Evolutionary conservation across 441 rosid species (phyloP), one percentile per base, ranked within the genome.

Genomic region (Manihot esculenta): DNA sequence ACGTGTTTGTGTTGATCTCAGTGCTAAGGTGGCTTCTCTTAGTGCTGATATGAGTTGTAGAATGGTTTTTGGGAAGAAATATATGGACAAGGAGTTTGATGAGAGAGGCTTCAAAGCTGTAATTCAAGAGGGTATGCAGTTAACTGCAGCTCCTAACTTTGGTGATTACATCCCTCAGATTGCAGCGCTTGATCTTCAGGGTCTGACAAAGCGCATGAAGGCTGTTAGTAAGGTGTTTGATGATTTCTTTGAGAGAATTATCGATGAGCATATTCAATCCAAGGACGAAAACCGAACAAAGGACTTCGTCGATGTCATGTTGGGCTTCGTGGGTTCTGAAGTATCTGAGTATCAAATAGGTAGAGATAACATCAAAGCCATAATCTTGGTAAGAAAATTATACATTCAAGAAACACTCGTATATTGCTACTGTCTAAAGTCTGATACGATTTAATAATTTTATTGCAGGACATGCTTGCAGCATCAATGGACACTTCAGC

Each of bases 21-120:
- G 84, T 15, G 76, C 76, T 0, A 80, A 70, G 71, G 63, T 84
- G 2, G 67, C 76, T 0, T 51, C 78, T 12, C 76, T 84, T 3
- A 76, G 45, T 17, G 62, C 82, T 0, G 74, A 77, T 56, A 78
- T 86, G 76, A 74, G 75, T 21, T 82, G 89, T 24, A 66, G 79
- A 59, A 86, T 86, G 89, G 74, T 86, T 17, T 68, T 86, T 9
- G 85, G 87, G 54, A 83, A 83, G 78, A 85, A 82, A 59, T 84
- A 78, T 50, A 1, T 5, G 62, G 78, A 80, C 10, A 63, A 70
- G 26, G 87, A 80, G 30, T 47, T 73, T 9, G 71, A 78, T 33
- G 82, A 79, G 73, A 80, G 69, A 45, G 84, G 87, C 30, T 82
- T 84, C 70, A 74, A 59, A 45, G 72, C 73, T 14, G 71, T 80